Evolutionary conservation across 768 basidiomycete species (phyloP).

Genomic region (Leucocoprinus sp.): DNA sequence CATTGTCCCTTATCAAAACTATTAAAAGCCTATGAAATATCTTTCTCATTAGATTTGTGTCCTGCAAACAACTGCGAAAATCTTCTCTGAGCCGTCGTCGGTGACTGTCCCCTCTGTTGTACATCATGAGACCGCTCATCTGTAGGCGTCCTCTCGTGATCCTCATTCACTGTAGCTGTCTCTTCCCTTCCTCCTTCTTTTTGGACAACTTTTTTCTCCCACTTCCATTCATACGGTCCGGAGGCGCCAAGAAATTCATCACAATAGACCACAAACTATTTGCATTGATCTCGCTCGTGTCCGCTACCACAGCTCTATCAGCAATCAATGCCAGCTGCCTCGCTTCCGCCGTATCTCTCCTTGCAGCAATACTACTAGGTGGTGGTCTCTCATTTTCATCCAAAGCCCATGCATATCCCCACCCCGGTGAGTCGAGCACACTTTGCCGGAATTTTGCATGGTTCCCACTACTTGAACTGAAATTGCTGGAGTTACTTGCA

Average conservation of each 20-base stretch:
- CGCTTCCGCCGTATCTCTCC: conserved; percentile 81
- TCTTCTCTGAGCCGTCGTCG: background rate
- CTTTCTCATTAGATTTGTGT: background rate
- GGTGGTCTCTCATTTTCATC: conserved; percentile 79
- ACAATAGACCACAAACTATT: conserved; percentile 70
- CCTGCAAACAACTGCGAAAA: background rate
- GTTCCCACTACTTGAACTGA: background rate
- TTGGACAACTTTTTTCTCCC: conserved; percentile 2
- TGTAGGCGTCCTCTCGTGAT: background rate
- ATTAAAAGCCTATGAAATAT: background rate
- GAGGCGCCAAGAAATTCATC: conserved; percentile 53
- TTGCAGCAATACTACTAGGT: conserved; percentile 84
- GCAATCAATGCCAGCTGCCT: conserved; percentile 64
- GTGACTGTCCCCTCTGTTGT: background rate
- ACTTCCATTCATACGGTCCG: conserved; percentile 30
- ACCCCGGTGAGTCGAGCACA: conserved; percentile 39
- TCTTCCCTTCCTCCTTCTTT: conserved; percentile 5
- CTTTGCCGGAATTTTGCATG: conserved; percentile 22
- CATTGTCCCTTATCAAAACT: no score
- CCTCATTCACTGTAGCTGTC: background rate
- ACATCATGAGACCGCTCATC: background rate
- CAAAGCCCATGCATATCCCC: conserved; percentile 83
- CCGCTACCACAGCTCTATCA: conserved; percentile 54
- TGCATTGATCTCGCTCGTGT: conserved; percentile 48
- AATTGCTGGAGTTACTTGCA: conserved; percentile 15